Evolutionary conservation across 257 asterid genomes (phyloP), one percentile per base, ranked within the genome.

Genomic region (Solanum tarapatanum): DNA sequence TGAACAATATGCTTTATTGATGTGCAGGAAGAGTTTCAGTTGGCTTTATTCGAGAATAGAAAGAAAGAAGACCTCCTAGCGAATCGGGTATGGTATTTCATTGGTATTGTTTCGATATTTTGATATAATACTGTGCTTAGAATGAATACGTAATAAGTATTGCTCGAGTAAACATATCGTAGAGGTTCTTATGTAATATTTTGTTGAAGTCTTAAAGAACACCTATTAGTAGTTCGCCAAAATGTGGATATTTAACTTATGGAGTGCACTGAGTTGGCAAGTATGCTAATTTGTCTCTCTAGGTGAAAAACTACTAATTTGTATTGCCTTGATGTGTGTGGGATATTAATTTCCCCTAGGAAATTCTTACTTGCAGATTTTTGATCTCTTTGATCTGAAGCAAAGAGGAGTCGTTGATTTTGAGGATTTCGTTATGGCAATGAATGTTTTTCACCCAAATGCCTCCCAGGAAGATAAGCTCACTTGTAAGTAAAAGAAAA

Each of bases 381-480:
- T 97, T 91, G 95, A 97, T 90, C 99, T 97, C 84, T 97, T 97
- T 92, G 99, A 96, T 88, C 97, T 93, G 92, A 97, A 97, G 92
- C 97, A 87, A 82, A 97, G 94, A 88, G 99, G 99, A 75, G 98
- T 95, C 87, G 93, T 96, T 88, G 99, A 97, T 90, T 97, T 97
- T 92, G 98, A 98, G 83, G 99, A 97, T 89, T 97, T 97, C 88
- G 99, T 97, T 89, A 90, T 94, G 91, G 91, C 98, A 33, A 97
- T 97, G 72, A 95, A 93, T 89, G 99, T 97, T 88, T 97, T 97
- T 92, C 99, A 97, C 91, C 99, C 99, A 48, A 97, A 97, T 87
- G 99, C 99, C n/a, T 92, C 96, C 62, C 91, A 41, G 89, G 98
- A 97, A 87, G 99, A 97, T 87, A 97, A 97, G 91, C 96, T 96